Percentiles rank a stretch among this genome's conserved stretches.
Evolutionary conservation across 2,329 filamentous ascomycete species (phyloP).

Genomic region (Arthrobotrys sphaeroides): DNA sequence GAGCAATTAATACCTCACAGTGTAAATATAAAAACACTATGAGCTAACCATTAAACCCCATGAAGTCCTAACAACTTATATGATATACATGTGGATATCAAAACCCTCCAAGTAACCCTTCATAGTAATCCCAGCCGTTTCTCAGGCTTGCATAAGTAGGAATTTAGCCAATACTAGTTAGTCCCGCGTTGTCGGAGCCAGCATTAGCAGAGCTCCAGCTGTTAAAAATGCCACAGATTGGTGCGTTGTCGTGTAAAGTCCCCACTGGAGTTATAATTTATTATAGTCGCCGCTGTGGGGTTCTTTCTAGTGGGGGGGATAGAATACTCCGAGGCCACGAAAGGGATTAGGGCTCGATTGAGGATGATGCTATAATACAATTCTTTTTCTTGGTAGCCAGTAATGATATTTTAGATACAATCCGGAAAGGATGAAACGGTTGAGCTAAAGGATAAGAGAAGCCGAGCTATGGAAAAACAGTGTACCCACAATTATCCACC

Average conservation of each 20-base stretch:
- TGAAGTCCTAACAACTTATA: not conserved
- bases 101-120: not conserved
- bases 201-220: not conserved
- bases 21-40: no score
- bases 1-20: no score
- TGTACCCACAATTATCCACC: conserved; percentile 5
- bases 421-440: not conserved
- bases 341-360: not conserved
- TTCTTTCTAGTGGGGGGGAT: not conserved
- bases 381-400: not conserved
- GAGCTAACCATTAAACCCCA: not conserved
- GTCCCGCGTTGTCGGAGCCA: not conserved
- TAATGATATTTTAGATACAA: conserved; percentile 16
- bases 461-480: not conserved
- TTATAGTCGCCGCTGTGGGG: not conserved
- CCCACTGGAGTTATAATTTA: not conserved
- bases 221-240: conserved; percentile 1
- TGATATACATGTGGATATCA: not conserved
- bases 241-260: not conserved
- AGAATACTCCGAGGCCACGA: not conserved
- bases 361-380: not conserved
- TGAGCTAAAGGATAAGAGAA: conserved; percentile 4
- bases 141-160: not conserved
- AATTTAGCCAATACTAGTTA: not conserved
- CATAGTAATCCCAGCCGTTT: not conserved